Evolutionary conservation across 2,329 filamentous ascomycete genomes (phyloP), one percentile per base, ranked within the genome.

Genomic region (Lasiodiplodia sp.): DNA sequence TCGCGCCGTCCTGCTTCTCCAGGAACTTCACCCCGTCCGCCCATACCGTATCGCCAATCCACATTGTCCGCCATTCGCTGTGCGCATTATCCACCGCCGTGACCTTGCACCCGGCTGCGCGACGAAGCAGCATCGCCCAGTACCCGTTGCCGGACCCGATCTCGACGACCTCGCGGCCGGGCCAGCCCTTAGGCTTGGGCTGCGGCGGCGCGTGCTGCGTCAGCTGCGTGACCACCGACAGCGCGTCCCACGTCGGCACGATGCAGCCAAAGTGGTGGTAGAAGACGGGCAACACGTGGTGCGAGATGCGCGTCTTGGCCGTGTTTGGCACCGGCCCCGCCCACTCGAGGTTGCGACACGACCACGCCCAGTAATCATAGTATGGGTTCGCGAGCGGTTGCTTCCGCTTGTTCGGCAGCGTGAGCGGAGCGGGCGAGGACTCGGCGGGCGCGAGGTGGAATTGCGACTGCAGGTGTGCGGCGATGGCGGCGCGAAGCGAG

Each of bases 231-330:
- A 93, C 83, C 25, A 91, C 81, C 70, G 86, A 82, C 14, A 94
- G 80, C 1, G 87, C 83, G 73, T 92, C 90, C 77, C 91, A 90
- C 11, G 86, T 87, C 0, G 91, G 91, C 23, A 88, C 88, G 1
- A 87, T 87, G 79, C 91, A 94, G 63, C 91, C 91, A 77, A 93
- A 93, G 78, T 94, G 91, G 79, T 93, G 91, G 85, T 93, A 93
- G 67, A 93, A 84, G 21, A 93, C 83, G 2, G 91, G 91, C 10
- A 93, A 84, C 7, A 92, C 83, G 72, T 91, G 90, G 79, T 94
- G 91, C 62, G 86, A 87, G 69, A 83, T 85, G 65, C 83, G 84
- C 4, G 86, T 84, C 31, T 83, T 79, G 18, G 82, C 83, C 3
- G 89, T 87, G 44, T 80, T 79, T 16, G 81, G 78, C 75, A 85